Conservation (phyloP, 116 monocot species). For the Trichopus zeylanicus region DNA sequence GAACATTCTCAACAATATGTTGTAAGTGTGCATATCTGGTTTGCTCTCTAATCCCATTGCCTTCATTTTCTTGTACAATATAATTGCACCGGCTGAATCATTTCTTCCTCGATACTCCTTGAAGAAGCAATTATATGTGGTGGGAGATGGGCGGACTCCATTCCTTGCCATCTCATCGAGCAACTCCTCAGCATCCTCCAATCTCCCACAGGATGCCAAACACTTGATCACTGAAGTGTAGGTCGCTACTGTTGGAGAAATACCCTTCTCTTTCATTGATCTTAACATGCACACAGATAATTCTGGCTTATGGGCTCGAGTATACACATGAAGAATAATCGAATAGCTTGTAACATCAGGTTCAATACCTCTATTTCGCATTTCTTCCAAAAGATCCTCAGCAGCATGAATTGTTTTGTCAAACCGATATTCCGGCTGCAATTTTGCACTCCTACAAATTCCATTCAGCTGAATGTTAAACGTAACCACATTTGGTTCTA, state of each 20-base stretch:
- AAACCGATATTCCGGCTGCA: slow-evolving; percentile 72
- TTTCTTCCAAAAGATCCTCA: slow-evolving; percentile 55
- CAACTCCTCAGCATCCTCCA: slow-evolving; percentile 73
- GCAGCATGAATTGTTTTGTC: slow-evolving; percentile 59
- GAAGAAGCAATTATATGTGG: slow-evolving; percentile 89
- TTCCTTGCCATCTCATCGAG: slow-evolving; percentile 62
- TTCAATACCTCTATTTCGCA: slow-evolving; percentile 67
- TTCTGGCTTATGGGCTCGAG: slow-evolving; percentile 88
- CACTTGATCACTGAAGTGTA: slow-evolving; percentile 93
- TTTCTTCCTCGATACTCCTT: slow-evolving; percentile 90
- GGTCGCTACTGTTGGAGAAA: slow-evolving; percentile 72
- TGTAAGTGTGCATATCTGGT: slow-evolving; percentile 73
- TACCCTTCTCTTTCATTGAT: slow-evolving; percentile 74
- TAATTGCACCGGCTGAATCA: slow-evolving; percentile 46
- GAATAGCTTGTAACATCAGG: slow-evolving; percentile 94
- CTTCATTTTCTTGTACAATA: slow-evolving; percentile 76
- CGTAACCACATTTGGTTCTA: slow-evolving; percentile 81
- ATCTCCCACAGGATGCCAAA: slow-evolving; percentile 82
- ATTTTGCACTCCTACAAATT: slow-evolving; percentile 67
- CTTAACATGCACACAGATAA: slow-evolving; percentile 42
- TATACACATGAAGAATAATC: slow-evolving; percentile 85
- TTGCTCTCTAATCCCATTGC: slow-evolving; percentile 13
- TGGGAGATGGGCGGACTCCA: slow-evolving; percentile 56
- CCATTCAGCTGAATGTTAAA: slow-evolving; percentile 85
- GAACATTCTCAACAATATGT: slow-evolving; percentile 73